A percentile compares a stretch with the other conserved stretches of the same genome.
Conservation (phyloP, 75 land plant species). For the Sequoiadendron giganteum region DNA sequence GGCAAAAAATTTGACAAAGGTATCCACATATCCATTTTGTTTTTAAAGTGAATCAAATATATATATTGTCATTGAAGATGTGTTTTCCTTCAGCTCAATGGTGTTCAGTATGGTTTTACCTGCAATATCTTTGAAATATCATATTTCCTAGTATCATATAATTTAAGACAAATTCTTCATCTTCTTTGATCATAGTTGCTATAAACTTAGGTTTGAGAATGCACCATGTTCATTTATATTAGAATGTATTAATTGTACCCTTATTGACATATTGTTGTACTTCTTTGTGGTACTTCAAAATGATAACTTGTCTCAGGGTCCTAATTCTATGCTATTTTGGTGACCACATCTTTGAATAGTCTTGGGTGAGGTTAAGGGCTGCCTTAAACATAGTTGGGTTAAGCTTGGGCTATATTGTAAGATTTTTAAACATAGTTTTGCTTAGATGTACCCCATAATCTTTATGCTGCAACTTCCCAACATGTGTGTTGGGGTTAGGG, state of each 20-base stretch:
- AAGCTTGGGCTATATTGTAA: not conserved
- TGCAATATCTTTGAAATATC: not conserved
- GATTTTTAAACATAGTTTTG: not conserved
- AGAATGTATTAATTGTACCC: not conserved
- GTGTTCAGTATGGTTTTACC: not conserved
- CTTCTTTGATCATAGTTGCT: too few relatives aligned
- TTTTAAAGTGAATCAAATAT: not conserved
- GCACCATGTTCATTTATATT: not conserved
- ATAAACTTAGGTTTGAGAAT: not conserved
- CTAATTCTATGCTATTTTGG: not conserved
- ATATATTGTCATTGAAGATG: not conserved
- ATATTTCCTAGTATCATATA: not conserved
- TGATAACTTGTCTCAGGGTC: not conserved
- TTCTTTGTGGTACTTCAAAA: not conserved
- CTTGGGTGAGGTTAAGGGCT: not conserved
- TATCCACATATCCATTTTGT: not conserved
- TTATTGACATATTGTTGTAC: not conserved
- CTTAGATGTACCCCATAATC: not conserved
- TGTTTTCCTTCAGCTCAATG: not conserved
- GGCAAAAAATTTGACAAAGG: constrained; percentile 85
- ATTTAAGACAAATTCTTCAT: not conserved
- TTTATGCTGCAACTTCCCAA: not conserved
- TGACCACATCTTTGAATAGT: not conserved
- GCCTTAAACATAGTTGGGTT: too few relatives aligned
- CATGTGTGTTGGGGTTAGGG: not conserved